phyloP scores from a whole-genome alignment of 306 rosid genomes.

The Quercus engelmannii region DNA sequence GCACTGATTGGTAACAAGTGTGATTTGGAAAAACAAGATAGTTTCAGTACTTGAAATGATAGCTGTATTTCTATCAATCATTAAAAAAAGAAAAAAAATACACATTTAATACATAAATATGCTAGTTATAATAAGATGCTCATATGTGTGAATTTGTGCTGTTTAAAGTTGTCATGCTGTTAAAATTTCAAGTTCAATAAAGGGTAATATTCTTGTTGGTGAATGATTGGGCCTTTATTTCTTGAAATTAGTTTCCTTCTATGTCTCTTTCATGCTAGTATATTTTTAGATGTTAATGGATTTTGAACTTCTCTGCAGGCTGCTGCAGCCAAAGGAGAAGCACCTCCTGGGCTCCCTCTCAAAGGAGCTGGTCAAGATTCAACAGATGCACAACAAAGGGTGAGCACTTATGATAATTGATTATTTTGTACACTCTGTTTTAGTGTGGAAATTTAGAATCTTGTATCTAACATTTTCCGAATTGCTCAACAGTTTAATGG shows the following conservation, averaged over 20 bases:
- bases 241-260: not conserved
- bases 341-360: constrained; percentile 96
- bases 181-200: not conserved
- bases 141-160: not conserved
- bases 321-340: constrained; percentile 99
- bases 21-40: not conserved
- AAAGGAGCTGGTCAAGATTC: constrained; percentile 99
- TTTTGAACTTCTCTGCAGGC: constrained; percentile 59
- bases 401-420: constrained; percentile 23
- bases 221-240: constrained; percentile 12
- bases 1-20: not conserved
- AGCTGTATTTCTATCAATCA: not conserved
- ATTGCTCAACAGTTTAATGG: constrained; percentile 62
- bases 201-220: not conserved
- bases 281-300: constrained; percentile 1
- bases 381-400: constrained; percentile 73
- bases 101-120: not conserved
- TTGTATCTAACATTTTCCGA: constrained; percentile 17
- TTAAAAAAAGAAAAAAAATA: not conserved
- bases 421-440: not conserved
- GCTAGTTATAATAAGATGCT: not conserved
- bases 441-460: not conserved
- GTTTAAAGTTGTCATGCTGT: not conserved
- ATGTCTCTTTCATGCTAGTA: not conserved
- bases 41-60: not conserved